These are phyloP conservation scores for Citrus glauca DNA, from an alignment of 345 rosid species.

Conservation along the genomic window DNA sequence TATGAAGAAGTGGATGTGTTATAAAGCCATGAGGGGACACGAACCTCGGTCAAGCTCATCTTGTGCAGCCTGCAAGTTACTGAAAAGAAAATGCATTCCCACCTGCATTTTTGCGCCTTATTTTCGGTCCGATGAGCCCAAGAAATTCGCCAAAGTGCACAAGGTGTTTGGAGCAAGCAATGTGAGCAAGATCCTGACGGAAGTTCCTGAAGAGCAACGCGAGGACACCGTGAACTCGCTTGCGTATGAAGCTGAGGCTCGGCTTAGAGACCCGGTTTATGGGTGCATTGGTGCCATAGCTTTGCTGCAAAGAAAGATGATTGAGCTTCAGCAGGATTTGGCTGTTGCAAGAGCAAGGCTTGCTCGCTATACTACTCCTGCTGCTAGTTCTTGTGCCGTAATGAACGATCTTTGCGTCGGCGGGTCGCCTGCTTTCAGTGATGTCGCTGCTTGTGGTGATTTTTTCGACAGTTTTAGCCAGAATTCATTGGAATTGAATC, in stretches of 20 bases:
- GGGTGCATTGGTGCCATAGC: slow-evolving; percentile 96
- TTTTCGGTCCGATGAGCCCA: slow-evolving; percentile 66
- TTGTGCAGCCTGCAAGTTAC: slow-evolving; percentile 92
- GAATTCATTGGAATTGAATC: slow-evolving; percentile 25
- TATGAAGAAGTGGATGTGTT: not conserved
- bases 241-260: slow-evolving; percentile 85
- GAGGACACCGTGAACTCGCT: slow-evolving; percentile 86
- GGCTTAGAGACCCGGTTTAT: slow-evolving; percentile 84
- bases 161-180: slow-evolving; percentile 96
- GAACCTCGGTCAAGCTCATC: slow-evolving; percentile 84
- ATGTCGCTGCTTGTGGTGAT: slow-evolving; percentile 33
- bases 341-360: slow-evolving; percentile 70
- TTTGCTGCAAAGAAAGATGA: slow-evolving; percentile 60
- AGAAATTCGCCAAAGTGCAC: slow-evolving; percentile 80
- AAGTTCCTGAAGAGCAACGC: slow-evolving; percentile 84
- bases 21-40: slow-evolving; percentile 42
- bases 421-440: slow-evolving; percentile 28
- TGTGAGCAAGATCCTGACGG: slow-evolving; percentile 81
- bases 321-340: slow-evolving; percentile 75
- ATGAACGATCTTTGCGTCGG: slow-evolving; percentile 14
- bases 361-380: slow-evolving; percentile 37
- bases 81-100: slow-evolving; percentile 74
- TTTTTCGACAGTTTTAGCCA: slow-evolving; percentile 42
- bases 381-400: slow-evolving; percentile 16
- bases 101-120: slow-evolving; percentile 85